Evolutionary conservation across 163 green algal genomes (phyloP).

Genomic region (Chlamydomonas reinhardtii): DNA sequence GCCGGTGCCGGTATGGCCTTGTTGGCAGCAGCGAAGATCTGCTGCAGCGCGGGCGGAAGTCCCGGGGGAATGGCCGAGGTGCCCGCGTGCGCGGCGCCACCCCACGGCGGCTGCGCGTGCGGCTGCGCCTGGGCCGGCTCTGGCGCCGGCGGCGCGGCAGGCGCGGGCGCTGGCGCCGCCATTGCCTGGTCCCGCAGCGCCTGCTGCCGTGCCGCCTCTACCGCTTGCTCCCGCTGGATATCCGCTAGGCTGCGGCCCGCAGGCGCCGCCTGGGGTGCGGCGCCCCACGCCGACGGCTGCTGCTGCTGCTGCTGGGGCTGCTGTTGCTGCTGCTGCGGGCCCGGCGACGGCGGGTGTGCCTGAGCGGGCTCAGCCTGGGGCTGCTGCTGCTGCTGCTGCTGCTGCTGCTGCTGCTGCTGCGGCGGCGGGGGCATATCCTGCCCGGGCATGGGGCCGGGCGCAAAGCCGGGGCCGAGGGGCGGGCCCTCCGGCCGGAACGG

Average conservation of each 20-base stretch:
- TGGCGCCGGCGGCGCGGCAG: no score
- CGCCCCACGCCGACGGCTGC: constrained; percentile 14
- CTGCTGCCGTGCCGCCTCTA: constrained; percentile 24
- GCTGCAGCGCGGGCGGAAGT: constrained; percentile 29
- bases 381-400: constrained; percentile 43
- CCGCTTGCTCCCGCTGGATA: constrained; percentile 52
- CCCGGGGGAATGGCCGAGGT: neutral
- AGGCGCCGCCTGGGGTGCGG: neutral
- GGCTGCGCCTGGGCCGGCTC: constrained; percentile 8
- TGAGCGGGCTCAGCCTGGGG: neutral
- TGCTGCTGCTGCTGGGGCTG: constrained; percentile 40
- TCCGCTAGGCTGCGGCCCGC: constrained; percentile 30
- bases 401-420: constrained; percentile 46
- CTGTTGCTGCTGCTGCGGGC: constrained; percentile 26
- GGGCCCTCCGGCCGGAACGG: constrained; percentile 29
- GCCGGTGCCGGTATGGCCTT: neutral
- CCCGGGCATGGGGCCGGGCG: neutral
- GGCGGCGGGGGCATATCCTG: constrained; percentile 29
- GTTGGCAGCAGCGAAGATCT: constrained; percentile 32
- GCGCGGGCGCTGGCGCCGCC: neutral
- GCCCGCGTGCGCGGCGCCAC: constrained; percentile 1
- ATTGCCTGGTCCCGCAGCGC: constrained; percentile 1
- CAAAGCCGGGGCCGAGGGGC: constrained; percentile 19
- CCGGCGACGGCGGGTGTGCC: neutral
- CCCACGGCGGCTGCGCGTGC: neutral